Conservation (phyloP, 495 filamentous ascomycete species). For the Alectoria sarmentosa region DNA sequence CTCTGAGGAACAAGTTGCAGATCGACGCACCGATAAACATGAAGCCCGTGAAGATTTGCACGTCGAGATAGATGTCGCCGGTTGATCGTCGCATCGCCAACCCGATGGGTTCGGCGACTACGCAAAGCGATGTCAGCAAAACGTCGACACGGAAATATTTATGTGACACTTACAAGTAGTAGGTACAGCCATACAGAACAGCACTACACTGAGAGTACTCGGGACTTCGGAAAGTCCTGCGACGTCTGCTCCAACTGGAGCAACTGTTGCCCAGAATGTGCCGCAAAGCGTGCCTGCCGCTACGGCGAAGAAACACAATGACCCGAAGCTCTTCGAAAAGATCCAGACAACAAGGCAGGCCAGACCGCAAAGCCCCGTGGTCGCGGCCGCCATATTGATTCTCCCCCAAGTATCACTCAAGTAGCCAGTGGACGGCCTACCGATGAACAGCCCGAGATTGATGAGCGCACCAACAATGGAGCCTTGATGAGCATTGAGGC, state of each 20-base stretch:
- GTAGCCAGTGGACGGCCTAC: conserved; percentile 65
- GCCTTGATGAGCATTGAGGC: conserved; percentile 59
- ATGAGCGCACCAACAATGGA: conserved; percentile 65
- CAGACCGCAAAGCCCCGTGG: conserved; percentile 58
- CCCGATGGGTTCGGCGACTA: conserved; percentile 64
- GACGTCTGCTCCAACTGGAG: conserved; percentile 58
- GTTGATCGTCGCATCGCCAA: conserved; percentile 51
- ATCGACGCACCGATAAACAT: conserved; percentile 55
- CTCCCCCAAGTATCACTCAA: conserved; percentile 65
- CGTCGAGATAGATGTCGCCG: conserved; percentile 46
- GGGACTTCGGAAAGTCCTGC: conserved; percentile 63
- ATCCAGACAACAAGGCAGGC: conserved; percentile 69
- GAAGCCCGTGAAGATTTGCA: conserved; percentile 60
- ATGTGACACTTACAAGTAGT: conserved; percentile 42
- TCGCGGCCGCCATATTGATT: conserved; percentile 61
- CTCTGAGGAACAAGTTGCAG: conserved; percentile 44
- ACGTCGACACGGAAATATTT: background rate
- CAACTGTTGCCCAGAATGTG: conserved; percentile 57
- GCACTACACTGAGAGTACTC: conserved; percentile 61
- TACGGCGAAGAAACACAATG: conserved; percentile 64
- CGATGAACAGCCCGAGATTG: conserved; percentile 63
- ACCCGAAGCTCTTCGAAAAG: conserved; percentile 56
- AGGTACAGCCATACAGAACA: conserved; percentile 62
- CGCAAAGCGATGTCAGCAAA: conserved; percentile 32
- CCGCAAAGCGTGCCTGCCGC: conserved; percentile 65